These are phyloP conservation scores for Hypoxylon sp. DNA, from an alignment of 2,329 filamentous ascomycete species.

Conservation along the genomic window DNA sequence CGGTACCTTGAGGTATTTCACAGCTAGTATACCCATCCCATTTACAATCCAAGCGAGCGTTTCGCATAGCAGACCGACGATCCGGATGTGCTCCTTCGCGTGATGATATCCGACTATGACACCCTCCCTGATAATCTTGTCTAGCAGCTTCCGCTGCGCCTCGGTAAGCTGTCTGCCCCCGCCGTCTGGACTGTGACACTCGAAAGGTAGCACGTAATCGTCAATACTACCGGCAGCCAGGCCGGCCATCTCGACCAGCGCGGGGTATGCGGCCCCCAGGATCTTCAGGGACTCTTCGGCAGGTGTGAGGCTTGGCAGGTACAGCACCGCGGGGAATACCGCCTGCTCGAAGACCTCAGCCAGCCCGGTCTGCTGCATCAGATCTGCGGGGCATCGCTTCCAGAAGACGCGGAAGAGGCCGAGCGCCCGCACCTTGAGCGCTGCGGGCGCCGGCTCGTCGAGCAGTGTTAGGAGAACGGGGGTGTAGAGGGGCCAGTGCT, in stretches of 20 bases:
- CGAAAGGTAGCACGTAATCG: not conserved
- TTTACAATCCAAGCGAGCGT: conserved; percentile 63
- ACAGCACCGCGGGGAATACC: conserved; percentile 77
- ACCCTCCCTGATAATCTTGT: conserved; percentile 67
- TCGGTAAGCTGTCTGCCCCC: conserved; percentile 32
- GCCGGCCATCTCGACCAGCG: conserved; percentile 69
- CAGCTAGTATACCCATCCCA: conserved; percentile 69
- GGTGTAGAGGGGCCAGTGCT: conserved; percentile 75
- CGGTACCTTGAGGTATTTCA: conserved; percentile 74
- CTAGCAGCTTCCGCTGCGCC: conserved; percentile 57
- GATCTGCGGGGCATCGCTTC: conserved; percentile 60
- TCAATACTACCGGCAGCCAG: conserved; percentile 39
- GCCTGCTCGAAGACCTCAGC: conserved; percentile 75
- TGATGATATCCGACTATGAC: conserved; percentile 68
- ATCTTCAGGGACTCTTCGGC: conserved; percentile 75
- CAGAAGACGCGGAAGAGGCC: conserved; percentile 67
- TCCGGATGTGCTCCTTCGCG: conserved; percentile 66
- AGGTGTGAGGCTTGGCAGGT: conserved; percentile 80
- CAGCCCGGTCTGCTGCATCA: conserved; percentile 73
- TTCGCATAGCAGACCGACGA: conserved; percentile 68
- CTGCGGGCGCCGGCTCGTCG: conserved; percentile 68
- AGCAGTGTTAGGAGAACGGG: conserved; percentile 77
- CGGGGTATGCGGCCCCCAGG: conserved; percentile 73
- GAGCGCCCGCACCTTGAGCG: conserved; percentile 68
- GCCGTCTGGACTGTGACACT: not conserved